phyloP scores from a whole-genome alignment of 2,329 filamentous ascomycete genomes.

The Phyllosticta ampelicida region DNA sequence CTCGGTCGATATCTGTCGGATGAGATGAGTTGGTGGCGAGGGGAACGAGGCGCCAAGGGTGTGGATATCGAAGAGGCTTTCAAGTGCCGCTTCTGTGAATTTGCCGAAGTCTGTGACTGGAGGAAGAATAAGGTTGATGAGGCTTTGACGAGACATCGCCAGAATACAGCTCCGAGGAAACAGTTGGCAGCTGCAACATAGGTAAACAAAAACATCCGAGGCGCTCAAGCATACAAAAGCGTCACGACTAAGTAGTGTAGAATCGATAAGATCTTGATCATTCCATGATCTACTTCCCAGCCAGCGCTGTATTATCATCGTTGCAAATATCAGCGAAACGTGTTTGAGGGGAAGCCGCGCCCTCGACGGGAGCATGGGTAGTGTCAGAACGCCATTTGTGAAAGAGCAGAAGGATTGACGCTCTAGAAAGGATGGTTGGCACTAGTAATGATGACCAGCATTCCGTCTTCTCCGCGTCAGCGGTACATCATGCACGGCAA shows the following conservation, averaged over 20 bases:
- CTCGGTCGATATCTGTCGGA: slow-evolving; percentile 56
- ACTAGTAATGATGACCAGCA: not conserved
- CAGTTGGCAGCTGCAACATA: not conserved
- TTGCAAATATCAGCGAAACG: not conserved
- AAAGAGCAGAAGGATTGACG: not conserved
- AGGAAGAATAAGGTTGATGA: slow-evolving; percentile 57
- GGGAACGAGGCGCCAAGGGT: slow-evolving; percentile 58
- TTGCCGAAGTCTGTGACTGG: slow-evolving; percentile 70
- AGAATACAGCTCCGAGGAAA: not conserved
- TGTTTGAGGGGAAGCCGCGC: not conserved
- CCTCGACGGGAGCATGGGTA: not conserved
- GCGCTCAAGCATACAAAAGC: no score
- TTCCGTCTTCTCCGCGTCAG: no score
- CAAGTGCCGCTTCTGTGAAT: slow-evolving; percentile 81
- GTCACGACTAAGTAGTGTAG: not conserved
- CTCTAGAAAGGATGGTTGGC: not conserved
- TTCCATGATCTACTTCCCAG: not conserved
- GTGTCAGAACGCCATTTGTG: not conserved
- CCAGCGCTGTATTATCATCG: not conserved
- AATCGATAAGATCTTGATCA: not conserved
- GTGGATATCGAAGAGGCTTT: slow-evolving; percentile 77
- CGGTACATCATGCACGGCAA: not conserved
- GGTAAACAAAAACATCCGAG: not conserved
- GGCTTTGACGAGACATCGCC: slow-evolving; percentile 16
- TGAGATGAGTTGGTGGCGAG: slow-evolving; percentile 82